phyloP scores from a whole-genome alignment of 2,329 filamentous ascomycete genomes.

The Verticillium dahliae region DNA sequence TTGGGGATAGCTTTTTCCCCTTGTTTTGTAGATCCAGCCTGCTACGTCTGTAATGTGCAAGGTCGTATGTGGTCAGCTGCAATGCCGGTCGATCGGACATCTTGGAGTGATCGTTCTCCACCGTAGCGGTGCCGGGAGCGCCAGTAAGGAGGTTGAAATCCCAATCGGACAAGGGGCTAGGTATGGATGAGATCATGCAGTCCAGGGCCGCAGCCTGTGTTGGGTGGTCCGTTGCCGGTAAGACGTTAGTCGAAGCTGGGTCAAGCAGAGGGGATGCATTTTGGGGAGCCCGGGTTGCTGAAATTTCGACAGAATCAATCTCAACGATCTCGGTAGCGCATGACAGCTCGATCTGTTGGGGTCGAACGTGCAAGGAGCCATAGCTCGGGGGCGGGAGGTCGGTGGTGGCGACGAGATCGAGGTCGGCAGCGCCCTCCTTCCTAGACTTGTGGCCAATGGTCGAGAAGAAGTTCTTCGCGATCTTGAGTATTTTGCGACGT shows the following conservation, averaged over 20 bases:
- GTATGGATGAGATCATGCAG: constrained; percentile 1
- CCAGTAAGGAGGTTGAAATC: background rate
- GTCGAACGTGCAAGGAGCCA: constrained; percentile 30
- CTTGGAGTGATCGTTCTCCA: constrained; percentile 11
- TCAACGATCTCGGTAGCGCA: constrained; percentile 46
- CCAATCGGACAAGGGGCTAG: constrained; percentile 8
- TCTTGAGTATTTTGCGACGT: constrained; percentile 42
- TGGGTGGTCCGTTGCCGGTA: background rate
- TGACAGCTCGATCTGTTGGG: constrained; percentile 34
- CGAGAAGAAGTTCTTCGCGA: constrained; percentile 49
- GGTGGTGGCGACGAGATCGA: constrained; percentile 22
- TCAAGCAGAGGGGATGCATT: background rate
- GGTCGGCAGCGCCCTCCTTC: constrained; percentile 23
- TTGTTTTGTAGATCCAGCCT: constrained; percentile 13
- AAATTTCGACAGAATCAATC: constrained; percentile 41
- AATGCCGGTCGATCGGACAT: constrained; percentile 25
- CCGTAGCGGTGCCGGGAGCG: constrained; percentile 2
- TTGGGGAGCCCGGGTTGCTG: background rate
- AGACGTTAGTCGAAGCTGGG: background rate
- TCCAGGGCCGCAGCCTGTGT: background rate
- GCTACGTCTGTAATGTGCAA: constrained; percentile 22
- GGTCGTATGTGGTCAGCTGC: constrained; percentile 29
- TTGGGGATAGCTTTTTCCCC: constrained; percentile 37
- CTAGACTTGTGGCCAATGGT: constrained; percentile 41
- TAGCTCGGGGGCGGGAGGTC: constrained; percentile 38